A percentile compares a stretch with the other conserved stretches of the same genome.
phyloP scores from a whole-genome alignment of 116 monocot species.

The Thalassia testudinum region DNA sequence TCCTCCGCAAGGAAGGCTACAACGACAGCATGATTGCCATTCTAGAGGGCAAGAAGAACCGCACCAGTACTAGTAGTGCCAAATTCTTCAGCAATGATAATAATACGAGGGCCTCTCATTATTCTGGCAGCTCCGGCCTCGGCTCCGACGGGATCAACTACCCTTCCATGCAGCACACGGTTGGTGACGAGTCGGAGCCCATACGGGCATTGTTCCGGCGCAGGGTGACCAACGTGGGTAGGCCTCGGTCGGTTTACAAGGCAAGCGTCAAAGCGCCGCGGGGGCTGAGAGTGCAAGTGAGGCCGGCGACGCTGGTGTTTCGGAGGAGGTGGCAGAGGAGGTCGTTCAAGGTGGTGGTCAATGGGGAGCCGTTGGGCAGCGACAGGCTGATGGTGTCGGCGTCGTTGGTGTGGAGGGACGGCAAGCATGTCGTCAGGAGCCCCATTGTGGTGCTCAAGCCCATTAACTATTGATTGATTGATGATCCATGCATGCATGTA shows the following conservation, averaged over 20 bases:
- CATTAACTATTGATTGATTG: neutral
- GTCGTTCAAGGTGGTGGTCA: conserved; percentile 4
- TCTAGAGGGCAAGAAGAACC: neutral
- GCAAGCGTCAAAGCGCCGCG: neutral
- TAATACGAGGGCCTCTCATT: neutral
- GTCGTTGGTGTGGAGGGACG: conserved; percentile 5
- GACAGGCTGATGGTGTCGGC: neutral
- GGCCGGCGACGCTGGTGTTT: conserved; percentile 1
- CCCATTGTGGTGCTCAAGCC: conserved; percentile 4
- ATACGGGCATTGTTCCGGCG: conserved; percentile 1
- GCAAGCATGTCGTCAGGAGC: conserved; percentile 3
- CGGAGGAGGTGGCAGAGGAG: neutral
- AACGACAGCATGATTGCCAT: neutral
- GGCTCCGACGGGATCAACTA: conserved; percentile 7
- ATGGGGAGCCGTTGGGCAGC: neutral
- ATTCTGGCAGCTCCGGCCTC: neutral
- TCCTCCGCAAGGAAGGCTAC: conserved; percentile 14
- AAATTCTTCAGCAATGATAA: too few relatives aligned
- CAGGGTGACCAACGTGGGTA: conserved; percentile 8
- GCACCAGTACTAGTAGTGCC: neutral
- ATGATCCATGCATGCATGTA: too few relatives aligned
- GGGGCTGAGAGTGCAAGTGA: neutral
- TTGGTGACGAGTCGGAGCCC: neutral
- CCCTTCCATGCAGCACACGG: neutral
- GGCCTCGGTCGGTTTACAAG: neutral